Conservation (phyloP, 148 eudicot species). For the Bassia scoparia region DNA sequence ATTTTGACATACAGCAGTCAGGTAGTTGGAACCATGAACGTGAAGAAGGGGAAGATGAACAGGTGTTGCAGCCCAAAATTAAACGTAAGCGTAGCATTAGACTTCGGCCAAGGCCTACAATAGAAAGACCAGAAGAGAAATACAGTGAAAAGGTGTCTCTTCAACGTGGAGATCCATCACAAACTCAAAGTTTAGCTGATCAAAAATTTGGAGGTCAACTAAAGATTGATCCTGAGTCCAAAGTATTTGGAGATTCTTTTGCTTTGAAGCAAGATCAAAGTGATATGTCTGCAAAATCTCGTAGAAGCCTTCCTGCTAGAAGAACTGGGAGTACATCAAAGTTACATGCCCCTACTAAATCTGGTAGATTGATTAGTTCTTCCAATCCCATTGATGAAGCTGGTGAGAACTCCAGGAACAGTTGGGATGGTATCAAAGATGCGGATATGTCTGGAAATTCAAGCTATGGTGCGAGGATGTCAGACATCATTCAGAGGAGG, state of each 20-base stretch:
- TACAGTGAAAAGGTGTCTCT: conserved; percentile 51
- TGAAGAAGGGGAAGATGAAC: conserved; percentile 94
- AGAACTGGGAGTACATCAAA: conserved; percentile 53
- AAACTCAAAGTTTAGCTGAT: conserved; percentile 49
- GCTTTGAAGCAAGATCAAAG: conserved; percentile 43
- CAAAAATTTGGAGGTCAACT: conserved; percentile 42
- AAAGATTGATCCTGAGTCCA: conserved; percentile 48
- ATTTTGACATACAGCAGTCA: conserved; percentile 80
- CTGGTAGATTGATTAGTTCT: conserved; percentile 40
- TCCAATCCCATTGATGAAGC: conserved; percentile 47
- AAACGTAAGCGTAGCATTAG: conserved; percentile 86
- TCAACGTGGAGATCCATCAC: conserved; percentile 57
- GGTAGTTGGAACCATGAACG: conserved; percentile 94
- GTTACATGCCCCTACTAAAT: conserved; percentile 47
- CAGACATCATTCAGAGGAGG: conserved; percentile 68
- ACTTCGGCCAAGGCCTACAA: conserved; percentile 53
- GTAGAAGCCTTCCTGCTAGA: conserved; percentile 47
- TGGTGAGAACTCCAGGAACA: conserved; percentile 48
- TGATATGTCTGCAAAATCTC: conserved; percentile 50
- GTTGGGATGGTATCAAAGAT: conserved; percentile 52
- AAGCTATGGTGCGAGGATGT: conserved; percentile 60
- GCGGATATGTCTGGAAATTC: conserved; percentile 34
- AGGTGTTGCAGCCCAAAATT: conserved; percentile 86
- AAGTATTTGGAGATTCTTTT: conserved; percentile 41
- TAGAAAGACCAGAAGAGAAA: conserved; percentile 63